These are phyloP conservation scores for Excoecaria cochinchinensis DNA, from an alignment of 345 rosid species.

Conservation along the genomic window DNA sequence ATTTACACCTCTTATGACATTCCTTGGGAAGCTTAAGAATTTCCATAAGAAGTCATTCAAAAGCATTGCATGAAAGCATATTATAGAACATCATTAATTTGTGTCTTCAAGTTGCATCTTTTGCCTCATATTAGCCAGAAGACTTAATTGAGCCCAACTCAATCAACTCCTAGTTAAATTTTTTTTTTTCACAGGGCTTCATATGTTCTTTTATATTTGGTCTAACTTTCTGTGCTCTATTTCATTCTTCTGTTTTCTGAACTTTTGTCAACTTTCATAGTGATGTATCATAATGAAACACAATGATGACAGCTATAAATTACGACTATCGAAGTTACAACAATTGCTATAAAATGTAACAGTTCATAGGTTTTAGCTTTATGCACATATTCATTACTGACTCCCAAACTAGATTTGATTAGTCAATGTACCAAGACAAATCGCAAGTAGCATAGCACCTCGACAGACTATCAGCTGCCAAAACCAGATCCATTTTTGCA, in stretches of 20 bases:
- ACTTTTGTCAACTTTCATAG: too few relatives aligned
- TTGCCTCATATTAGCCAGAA: too few relatives aligned
- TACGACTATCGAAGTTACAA: too few relatives aligned
- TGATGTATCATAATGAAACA: too few relatives aligned
- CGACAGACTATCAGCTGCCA: neutral
- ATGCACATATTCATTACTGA: neutral
- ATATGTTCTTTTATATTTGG: neutral
- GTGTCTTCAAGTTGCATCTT: neutral
- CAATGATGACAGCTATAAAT: too few relatives aligned
- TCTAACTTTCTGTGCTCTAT: neutral
- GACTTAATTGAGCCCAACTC: neutral
- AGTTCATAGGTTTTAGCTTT: neutral
- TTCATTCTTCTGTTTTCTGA: too few relatives aligned
- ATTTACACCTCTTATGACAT: neutral
- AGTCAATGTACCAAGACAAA: too few relatives aligned
- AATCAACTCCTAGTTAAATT: neutral
- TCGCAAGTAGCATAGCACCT: neutral
- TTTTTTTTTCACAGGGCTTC: neutral
- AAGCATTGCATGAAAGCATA: neutral
- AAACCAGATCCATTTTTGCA: neutral
- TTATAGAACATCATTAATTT: neutral
- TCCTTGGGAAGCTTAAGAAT: neutral
- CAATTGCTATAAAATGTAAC: too few relatives aligned
- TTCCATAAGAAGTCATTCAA: neutral
- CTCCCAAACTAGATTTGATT: too few relatives aligned